Conservation (phyloP, 139 green algal species). For the Yamagishiella unicocca region DNA sequence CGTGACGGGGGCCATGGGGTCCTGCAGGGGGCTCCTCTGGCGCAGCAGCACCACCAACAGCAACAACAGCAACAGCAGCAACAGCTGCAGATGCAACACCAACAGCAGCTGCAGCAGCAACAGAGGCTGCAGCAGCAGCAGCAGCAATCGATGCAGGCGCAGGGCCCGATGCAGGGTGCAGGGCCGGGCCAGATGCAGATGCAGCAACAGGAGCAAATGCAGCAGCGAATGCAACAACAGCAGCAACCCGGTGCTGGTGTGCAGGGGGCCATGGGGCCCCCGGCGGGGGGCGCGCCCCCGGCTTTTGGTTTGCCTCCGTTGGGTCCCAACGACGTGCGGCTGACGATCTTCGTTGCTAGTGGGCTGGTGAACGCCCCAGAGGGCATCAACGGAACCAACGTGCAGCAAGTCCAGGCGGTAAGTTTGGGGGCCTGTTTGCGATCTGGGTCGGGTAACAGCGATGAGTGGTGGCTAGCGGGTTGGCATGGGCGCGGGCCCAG, state of each 20-base stretch:
- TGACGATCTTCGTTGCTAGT: slow-evolving; percentile 14
- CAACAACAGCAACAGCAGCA: neutral
- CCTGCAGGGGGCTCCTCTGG: too few relatives aligned
- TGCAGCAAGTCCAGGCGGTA: slow-evolving; percentile 38
- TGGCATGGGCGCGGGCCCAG: too few relatives aligned
- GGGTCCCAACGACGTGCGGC: slow-evolving; percentile 8
- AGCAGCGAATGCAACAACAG: neutral
- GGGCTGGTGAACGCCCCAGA: slow-evolving; percentile 35
- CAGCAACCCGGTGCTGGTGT: too few relatives aligned
- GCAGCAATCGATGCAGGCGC: neutral
- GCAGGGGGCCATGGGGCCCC: too few relatives aligned
- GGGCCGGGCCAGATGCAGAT: neutral
- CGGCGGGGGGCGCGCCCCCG: neutral
- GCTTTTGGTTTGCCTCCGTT: slow-evolving; percentile 2
- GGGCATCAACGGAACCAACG: slow-evolving; percentile 47
- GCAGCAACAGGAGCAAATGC: neutral
- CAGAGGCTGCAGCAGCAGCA: slow-evolving; percentile 4
- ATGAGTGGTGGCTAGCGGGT: too few relatives aligned
- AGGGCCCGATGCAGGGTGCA: neutral
- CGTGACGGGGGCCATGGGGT: too few relatives aligned
- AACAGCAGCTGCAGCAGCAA: slow-evolving; percentile 15
- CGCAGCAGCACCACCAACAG: slow-evolving; percentile 11
- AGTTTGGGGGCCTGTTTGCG: neutral
- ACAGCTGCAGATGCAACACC: neutral
- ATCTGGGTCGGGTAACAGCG: too few relatives aligned